Conservation (phyloP, 768 basidiomycete species). For the Leccinum truebloodii region DNA sequence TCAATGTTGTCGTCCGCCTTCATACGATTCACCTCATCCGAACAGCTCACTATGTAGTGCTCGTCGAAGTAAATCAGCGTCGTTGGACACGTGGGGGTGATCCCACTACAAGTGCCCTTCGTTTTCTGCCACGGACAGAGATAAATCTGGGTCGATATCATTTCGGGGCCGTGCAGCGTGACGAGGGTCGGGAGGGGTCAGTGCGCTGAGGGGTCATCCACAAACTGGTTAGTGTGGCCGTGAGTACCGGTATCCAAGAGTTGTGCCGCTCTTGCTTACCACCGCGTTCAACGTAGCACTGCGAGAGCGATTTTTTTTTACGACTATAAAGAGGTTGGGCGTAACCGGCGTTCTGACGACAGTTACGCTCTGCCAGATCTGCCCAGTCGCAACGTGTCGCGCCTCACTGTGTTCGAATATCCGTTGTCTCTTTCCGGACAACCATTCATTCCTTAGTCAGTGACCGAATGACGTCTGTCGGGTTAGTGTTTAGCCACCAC, state of each 20-base stretch:
- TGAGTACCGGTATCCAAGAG: background rate
- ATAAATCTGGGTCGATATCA: too few species aligned
- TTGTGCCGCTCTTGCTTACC: background rate
- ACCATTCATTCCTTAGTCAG: background rate
- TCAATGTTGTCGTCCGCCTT: background rate
- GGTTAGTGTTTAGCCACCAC: background rate
- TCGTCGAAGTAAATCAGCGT: background rate
- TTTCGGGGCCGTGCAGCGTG: background rate
- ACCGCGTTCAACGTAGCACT: background rate
- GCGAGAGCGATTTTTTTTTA: background rate
- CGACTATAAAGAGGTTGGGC: background rate
- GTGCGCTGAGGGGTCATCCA: background rate
- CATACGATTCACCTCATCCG: background rate
- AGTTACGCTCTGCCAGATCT: conserved; percentile 2
- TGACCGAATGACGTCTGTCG: background rate
- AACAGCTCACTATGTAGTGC: background rate
- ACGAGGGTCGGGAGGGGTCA: background rate
- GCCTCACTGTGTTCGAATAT: background rate
- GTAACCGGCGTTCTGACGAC: background rate
- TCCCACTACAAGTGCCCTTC: background rate
- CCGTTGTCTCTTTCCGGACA: background rate
- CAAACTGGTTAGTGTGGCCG: background rate
- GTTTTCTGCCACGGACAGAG: background rate
- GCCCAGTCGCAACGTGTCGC: background rate
- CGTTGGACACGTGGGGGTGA: background rate